phyloP scores from a whole-genome alignment of 345 rosid species.

The Viola odorata region DNA sequence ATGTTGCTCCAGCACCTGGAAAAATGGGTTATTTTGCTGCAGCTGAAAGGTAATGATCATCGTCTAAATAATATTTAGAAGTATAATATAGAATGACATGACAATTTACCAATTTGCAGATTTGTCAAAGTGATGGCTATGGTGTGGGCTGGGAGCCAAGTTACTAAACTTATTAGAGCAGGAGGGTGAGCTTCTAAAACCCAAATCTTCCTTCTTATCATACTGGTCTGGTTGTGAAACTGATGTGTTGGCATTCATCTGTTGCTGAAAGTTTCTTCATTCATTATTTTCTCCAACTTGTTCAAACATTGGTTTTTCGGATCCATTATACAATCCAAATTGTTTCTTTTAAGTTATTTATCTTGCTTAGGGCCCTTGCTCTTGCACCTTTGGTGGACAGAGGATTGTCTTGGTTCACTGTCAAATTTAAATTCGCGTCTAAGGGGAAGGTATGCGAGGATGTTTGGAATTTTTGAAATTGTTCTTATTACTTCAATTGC shows the following conservation, averaged over 20 bases:
- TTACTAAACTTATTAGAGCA: slow-evolving; percentile 74
- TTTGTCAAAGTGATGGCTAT: slow-evolving; percentile 87
- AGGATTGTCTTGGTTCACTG: slow-evolving; percentile 79
- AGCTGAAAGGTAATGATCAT: slow-evolving; percentile 52
- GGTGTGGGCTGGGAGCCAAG: slow-evolving; percentile 99
- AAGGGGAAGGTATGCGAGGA: slow-evolving; percentile 57
- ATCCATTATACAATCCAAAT: not conserved
- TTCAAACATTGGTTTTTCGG: not conserved
- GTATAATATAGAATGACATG: slow-evolving; percentile 5
- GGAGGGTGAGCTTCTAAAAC: slow-evolving; percentile 65
- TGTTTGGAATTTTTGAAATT: not conserved
- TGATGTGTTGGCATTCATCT: not conserved
- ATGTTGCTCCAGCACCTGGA: slow-evolving; percentile 78
- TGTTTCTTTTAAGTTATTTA: slow-evolving; percentile 2
- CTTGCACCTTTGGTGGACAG: slow-evolving; percentile 81
- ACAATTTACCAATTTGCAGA: slow-evolving; percentile 38
- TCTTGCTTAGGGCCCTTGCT: slow-evolving; percentile 70
- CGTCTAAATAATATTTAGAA: slow-evolving; percentile 11
- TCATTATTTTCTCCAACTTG: not conserved
- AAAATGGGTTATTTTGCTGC: slow-evolving; percentile 78
- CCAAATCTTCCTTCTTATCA: too few relatives aligned
- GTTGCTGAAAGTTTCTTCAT: not conserved
- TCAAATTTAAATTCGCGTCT: slow-evolving; percentile 56
- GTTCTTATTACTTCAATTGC: not conserved
- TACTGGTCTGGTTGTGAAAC: not conserved